phyloP scores from a whole-genome alignment of 2,329 filamentous ascomycete genomes.

The Curvularia eragrostidis region DNA sequence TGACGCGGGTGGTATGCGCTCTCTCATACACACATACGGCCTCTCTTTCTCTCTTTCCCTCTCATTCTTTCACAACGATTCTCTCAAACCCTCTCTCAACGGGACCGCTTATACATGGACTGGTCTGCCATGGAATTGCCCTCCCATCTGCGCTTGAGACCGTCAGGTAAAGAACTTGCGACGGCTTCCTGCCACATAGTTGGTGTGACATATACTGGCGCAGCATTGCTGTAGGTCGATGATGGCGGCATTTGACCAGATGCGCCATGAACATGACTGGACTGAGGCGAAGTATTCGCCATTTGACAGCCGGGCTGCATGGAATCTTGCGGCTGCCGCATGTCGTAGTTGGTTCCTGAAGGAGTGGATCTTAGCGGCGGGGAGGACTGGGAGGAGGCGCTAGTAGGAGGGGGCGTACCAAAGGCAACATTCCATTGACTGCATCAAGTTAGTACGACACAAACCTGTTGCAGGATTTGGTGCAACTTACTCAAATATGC shows the following conservation, averaged over 20 bases:
- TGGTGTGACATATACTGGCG: conserved; percentile 54
- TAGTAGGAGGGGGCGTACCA: conserved; percentile 65
- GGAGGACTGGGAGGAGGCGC: conserved; percentile 52
- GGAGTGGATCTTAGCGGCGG: conserved; percentile 54
- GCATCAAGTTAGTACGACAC: conserved; percentile 25
- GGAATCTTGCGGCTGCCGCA: conserved; percentile 46
- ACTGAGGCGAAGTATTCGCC: conserved; percentile 46
- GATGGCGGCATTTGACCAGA: conserved; percentile 43
- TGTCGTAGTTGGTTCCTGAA: conserved; percentile 49
- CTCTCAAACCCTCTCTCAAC: conserved; percentile 32
- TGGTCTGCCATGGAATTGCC: conserved; percentile 49
- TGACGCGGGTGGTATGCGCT: background rate
- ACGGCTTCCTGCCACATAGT: conserved; percentile 61
- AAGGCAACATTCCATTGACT: conserved; percentile 98
- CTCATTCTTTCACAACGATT: background rate
- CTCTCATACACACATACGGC: background rate
- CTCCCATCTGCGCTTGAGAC: conserved; percentile 56
- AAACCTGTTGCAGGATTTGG: background rate
- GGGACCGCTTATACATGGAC: conserved; percentile 48
- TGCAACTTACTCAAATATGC: conserved; percentile 83
- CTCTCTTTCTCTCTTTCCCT: background rate
- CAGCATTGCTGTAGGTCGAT: conserved; percentile 43
- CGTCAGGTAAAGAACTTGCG: conserved; percentile 50
- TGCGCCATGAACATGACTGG: conserved; percentile 37
- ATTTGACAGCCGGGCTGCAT: conserved; percentile 44